Base-by-base conservation (phyloP, 1,139 yeast genomes). In the Hansenula lynferdii region DNA sequence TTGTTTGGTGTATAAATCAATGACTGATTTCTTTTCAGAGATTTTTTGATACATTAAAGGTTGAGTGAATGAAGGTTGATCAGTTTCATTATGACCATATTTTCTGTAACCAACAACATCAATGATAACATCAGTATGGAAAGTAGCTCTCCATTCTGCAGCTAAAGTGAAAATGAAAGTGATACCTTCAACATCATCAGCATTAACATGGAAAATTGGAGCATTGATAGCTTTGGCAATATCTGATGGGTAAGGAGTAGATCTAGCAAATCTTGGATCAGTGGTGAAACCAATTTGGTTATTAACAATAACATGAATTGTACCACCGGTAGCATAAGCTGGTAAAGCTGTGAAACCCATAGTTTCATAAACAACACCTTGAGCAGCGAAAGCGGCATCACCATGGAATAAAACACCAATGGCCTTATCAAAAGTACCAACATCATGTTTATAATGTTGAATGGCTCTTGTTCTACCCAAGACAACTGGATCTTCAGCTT, bases 201-300 rank as follows among this genome's bases (percentile, higher is more conserved):
- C 97, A 61, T 92, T 92, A 39, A 92, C 97, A 67, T 92, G 99
- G 95, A 92, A 92, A 58, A 92, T 89, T 50, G 98, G 99, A 21
- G 97, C 97, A 61, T 92, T 92, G 61, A 87, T 85, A 30, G 95
- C 72, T 72, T 94, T 94, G 55, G 97, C 98, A 60, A 94, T 77
- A 70, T 92, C 99, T 19, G 97, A 85, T 56, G 98, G 97, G 66
- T 92, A 94, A 58, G 95, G 92, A 35, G 98, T 92, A 25, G 98
- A 92, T 72, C 99, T 83, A 27, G 97, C 90, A 58, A 85, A 85
- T 71, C 96, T 78, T 53, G 99, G 98, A 65, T 92, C 97, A 38
- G 99, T 92, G 50, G 99, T 92, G 78, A 92, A 92, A 67, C 99
- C 99, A 64, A 92, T 92, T 75, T 92, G 99, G 72, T 92, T 92